A percentile compares a stretch with the other conserved stretches of the same genome.
Evolutionary conservation across 2,329 filamentous ascomycete species (phyloP).

Genomic region (Purpureocillium lavendulum): DNA sequence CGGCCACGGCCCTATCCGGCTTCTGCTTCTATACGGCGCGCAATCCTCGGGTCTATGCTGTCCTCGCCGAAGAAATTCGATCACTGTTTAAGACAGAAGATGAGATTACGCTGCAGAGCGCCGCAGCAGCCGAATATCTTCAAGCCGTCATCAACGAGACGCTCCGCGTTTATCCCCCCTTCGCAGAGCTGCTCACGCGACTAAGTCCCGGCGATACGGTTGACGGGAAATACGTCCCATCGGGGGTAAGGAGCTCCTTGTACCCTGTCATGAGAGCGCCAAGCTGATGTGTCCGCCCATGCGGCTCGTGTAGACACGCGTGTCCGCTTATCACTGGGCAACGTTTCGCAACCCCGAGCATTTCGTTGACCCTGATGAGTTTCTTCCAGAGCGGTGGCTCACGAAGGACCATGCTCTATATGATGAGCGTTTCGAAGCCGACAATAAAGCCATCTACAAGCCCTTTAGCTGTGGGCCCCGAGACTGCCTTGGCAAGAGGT

Average conservation of each 20-base stretch:
- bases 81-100: conserved; percentile 21
- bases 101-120: conserved; percentile 28
- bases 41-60: conserved; percentile 19
- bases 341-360: conserved; percentile 32
- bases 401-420: conserved; percentile 16
- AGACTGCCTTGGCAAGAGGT: too few species aligned
- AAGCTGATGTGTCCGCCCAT: too few species aligned
- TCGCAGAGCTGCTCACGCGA: conserved; percentile 17
- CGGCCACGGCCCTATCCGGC: conserved; percentile 20
- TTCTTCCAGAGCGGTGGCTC: conserved; percentile 38
- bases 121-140: conserved; percentile 24
- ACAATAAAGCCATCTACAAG: conserved; percentile 26
- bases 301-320: conserved; percentile 22
- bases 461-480: too few species aligned
- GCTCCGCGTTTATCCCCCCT: conserved; percentile 30
- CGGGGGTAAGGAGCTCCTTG: conserved; percentile 12
- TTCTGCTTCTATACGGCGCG: conserved; percentile 20
- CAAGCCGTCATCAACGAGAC: conserved; percentile 32
- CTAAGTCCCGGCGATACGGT: conserved; percentile 22
- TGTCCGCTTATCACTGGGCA: conserved; percentile 35
- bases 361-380: conserved; percentile 36
- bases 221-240: conserved; percentile 23
- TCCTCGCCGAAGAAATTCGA: conserved; percentile 26
- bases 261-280: too few species aligned
- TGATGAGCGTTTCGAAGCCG: conserved; percentile 26